Percentiles rank a stretch among this genome's conserved stretches.
phyloP scores from a whole-genome alignment of 805 yeast genomes.

The Starmerella lactis-condensi region DNA sequence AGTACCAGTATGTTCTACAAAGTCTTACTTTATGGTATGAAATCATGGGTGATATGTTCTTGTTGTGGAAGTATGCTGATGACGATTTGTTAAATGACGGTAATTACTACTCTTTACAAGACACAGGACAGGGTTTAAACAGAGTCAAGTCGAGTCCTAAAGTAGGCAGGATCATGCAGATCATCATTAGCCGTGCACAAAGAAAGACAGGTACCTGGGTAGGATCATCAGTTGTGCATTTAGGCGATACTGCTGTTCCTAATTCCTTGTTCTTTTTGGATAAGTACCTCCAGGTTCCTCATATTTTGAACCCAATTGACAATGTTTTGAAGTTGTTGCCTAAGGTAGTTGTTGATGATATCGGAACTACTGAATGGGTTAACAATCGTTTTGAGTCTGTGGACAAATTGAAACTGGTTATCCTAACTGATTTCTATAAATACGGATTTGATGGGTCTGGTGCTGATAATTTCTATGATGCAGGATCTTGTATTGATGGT shows the following conservation, averaged over 20 bases:
- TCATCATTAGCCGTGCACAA: conserved; percentile 48
- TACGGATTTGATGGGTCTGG: conserved; percentile 65
- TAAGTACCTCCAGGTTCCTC: conserved; percentile 64
- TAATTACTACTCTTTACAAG: conserved; percentile 37
- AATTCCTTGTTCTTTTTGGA: conserved; percentile 64
- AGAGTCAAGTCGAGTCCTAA: conserved; percentile 58
- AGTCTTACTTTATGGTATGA: conserved; percentile 59
- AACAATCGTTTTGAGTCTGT: conserved; percentile 39
- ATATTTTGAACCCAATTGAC: conserved; percentile 56
- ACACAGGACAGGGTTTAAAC: conserved; percentile 69
- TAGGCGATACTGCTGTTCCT: conserved; percentile 73
- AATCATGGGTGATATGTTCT: conserved; percentile 61
- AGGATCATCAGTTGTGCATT: conserved; percentile 61
- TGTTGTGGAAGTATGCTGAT: conserved; percentile 61
- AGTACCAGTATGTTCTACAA: conserved; percentile 56
- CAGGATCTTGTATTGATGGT: conserved; percentile 74
- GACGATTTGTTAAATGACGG: conserved; percentile 39
- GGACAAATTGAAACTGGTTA: conserved; percentile 31
- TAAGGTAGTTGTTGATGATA: conserved; percentile 31
- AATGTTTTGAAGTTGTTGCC: conserved; percentile 38
- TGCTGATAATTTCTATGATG: conserved; percentile 65
- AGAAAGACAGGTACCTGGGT: conserved; percentile 49
- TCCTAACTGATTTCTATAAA: conserved; percentile 34
- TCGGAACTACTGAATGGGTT: conserved; percentile 26
- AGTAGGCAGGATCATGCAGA: conserved; percentile 51